A percentile compares a stretch with the other conserved stretches of the same genome.
Conservation (phyloP, 2,329 filamentous ascomycete genomes). For the Botryosphaeria dothidea region DNA sequence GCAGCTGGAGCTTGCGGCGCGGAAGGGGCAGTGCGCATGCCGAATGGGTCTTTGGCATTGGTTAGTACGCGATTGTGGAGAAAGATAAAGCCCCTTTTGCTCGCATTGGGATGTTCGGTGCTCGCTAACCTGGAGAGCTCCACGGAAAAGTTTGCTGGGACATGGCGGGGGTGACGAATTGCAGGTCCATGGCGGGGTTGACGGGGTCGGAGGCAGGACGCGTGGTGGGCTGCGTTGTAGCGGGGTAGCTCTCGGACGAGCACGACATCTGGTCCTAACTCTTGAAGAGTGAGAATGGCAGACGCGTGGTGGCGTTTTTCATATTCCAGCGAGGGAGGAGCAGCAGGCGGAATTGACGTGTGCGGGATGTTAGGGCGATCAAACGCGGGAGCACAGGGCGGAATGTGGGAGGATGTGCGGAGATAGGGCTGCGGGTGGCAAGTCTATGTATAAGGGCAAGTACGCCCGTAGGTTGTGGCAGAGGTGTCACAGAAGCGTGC, state of each 20-base stretch:
- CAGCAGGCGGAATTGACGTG: neutral
- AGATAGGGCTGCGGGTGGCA: neutral
- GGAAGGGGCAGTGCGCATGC: conserved; percentile 8
- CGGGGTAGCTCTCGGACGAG: conserved; percentile 9
- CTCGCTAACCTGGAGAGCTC: conserved; percentile 2
- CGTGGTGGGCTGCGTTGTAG: conserved; percentile 2
- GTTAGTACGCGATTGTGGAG: neutral
- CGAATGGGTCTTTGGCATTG: neutral
- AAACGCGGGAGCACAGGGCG: conserved; percentile 3
- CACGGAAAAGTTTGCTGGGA: neutral
- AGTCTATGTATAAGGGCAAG: conserved; percentile 1
- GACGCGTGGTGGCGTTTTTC: conserved; percentile 2
- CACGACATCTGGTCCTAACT: conserved; percentile 10
- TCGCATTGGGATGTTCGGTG: neutral
- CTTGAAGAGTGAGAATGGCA: neutral
- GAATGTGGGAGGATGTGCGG: conserved; percentile 3
- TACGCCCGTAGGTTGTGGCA: neutral
- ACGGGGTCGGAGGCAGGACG: neutral
- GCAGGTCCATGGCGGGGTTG: conserved; percentile 11
- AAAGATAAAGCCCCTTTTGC: neutral
- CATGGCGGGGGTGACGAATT: neutral
- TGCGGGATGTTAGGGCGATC: neutral
- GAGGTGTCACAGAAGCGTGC: neutral
- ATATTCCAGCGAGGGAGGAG: conserved; percentile 1
- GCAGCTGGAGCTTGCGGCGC: conserved; percentile 1